These are phyloP conservation scores for Thermochaetoides thermophila DNA, from an alignment of 495 filamentous ascomycete species.

Conservation along the genomic window DNA sequence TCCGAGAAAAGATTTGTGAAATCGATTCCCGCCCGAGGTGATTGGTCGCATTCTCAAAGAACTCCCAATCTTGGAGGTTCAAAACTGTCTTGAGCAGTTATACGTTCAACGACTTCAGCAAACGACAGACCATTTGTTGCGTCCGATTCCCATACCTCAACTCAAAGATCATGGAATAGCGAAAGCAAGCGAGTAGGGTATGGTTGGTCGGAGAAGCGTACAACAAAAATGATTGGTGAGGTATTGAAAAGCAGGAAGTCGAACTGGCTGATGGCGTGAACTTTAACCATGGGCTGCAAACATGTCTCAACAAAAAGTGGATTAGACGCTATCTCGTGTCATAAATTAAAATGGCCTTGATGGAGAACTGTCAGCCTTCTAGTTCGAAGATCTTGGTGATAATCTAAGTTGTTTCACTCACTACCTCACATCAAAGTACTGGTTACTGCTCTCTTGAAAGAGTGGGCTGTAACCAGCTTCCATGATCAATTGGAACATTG, in stretches of 20 bases:
- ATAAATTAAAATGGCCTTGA: no score
- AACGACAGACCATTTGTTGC: constrained; percentile 4
- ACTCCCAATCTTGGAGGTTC: constrained; percentile 5
- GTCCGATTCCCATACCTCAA: constrained; percentile 4
- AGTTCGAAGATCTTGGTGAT: no score
- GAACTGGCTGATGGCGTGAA: no score
- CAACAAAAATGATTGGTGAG: constrained; percentile 1
- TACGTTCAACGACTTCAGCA: neutral
- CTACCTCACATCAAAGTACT: neutral
- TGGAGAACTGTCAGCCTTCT: neutral
- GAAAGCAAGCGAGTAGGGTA: constrained; percentile 2
- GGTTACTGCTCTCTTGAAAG: neutral
- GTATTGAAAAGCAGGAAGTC: no score
- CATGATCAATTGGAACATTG: constrained; percentile 3
- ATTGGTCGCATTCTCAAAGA: constrained; percentile 5
- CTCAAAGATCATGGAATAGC: constrained; percentile 7
- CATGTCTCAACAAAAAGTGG: constrained; percentile 12
- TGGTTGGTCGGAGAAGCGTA: neutral
- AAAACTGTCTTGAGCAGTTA: constrained; percentile 5
- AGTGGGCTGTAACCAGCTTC: constrained; percentile 1
- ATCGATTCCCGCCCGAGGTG: constrained; percentile 2
- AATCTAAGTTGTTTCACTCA: neutral
- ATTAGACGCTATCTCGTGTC: no score
- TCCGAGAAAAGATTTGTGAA: constrained; percentile 6
- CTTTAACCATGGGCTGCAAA: no score